These are phyloP conservation scores for Annulohypoxylon stygium DNA, from an alignment of 495 filamentous ascomycete species.

Conservation along the genomic window DNA sequence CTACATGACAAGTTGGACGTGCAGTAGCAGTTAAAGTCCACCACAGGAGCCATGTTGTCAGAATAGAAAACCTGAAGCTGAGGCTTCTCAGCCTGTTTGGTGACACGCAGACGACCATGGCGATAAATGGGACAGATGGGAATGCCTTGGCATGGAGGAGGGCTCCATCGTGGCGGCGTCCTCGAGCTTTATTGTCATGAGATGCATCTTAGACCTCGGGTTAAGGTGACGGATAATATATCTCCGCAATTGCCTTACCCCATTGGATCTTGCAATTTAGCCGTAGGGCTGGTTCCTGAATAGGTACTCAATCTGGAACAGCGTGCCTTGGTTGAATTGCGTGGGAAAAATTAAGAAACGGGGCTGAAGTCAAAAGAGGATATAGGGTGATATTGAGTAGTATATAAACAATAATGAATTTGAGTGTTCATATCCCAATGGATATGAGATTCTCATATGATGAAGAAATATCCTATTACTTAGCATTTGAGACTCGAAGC, in stretches of 20 bases:
- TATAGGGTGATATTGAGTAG: background rate
- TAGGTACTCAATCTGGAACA: slow-evolving; percentile 4
- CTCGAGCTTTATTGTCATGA: slow-evolving; percentile 38
- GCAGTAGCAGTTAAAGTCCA: slow-evolving; percentile 35
- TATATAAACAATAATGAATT: background rate
- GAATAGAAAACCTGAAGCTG: slow-evolving; percentile 34
- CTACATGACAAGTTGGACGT: slow-evolving; percentile 30
- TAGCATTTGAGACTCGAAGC: background rate
- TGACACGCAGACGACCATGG: slow-evolving; percentile 18
- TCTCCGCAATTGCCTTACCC: slow-evolving; percentile 37
- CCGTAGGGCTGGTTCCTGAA: slow-evolving; percentile 46
- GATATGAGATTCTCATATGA: background rate
- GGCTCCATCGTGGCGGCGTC: slow-evolving; percentile 27
- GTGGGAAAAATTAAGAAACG: background rate
- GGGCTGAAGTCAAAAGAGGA: slow-evolving; percentile 8
- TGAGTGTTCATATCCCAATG: background rate
- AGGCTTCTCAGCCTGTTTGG: slow-evolving; percentile 28
- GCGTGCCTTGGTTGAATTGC: background rate
- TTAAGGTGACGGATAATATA: slow-evolving; percentile 34
- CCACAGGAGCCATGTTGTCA: slow-evolving; percentile 42
- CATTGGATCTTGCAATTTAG: slow-evolving; percentile 38
- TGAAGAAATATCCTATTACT: background rate
- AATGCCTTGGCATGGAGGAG: slow-evolving; percentile 31
- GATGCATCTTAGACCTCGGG: slow-evolving; percentile 8
- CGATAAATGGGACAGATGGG: slow-evolving; percentile 18